Conservation (phyloP, 441 rosid genomes). For the Metrosideros polymorpha region DNA sequence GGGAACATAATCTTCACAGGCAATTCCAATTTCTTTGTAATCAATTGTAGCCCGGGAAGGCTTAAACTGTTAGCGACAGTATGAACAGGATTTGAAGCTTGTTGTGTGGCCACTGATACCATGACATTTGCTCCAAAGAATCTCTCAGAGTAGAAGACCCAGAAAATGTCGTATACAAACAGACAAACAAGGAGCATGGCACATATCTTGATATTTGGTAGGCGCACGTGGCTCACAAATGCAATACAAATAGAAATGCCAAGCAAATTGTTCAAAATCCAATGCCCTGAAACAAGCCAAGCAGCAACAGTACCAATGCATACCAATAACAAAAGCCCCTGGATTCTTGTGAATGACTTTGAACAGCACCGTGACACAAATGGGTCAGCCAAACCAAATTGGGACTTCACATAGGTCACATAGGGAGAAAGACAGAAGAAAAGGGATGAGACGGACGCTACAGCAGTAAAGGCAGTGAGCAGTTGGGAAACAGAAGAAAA, state of each 20-base stretch:
- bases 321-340: conserved; percentile 46
- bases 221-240: conserved; percentile 92
- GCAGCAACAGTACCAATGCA: conserved; percentile 57
- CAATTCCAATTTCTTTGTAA: conserved; percentile 92
- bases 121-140: conserved; percentile 96
- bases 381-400: conserved; percentile 72
- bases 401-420: conserved; percentile 46
- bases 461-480: conserved; percentile 86
- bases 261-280: conserved; percentile 85
- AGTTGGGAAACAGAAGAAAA: conserved; percentile 89
- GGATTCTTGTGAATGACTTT: conserved; percentile 59
- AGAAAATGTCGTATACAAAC: conserved; percentile 91
- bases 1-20: conserved; percentile 93
- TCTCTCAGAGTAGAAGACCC: conserved; percentile 99
- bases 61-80: conserved; percentile 89
- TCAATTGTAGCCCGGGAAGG: conserved; percentile 88
- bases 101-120: conserved; percentile 96
- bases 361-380: conserved; percentile 83
- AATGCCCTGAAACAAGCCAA: conserved; percentile 92
- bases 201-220: conserved; percentile 88
- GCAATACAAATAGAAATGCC: conserved; percentile 90
- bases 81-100: conserved; percentile 92
- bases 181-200: conserved; percentile 82
- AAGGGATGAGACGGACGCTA: conserved; percentile 82
- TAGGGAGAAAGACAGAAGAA: conserved; percentile 75